These are phyloP conservation scores for Letharia lupina DNA, from an alignment of 495 filamentous ascomycete species.

Conservation along the genomic window DNA sequence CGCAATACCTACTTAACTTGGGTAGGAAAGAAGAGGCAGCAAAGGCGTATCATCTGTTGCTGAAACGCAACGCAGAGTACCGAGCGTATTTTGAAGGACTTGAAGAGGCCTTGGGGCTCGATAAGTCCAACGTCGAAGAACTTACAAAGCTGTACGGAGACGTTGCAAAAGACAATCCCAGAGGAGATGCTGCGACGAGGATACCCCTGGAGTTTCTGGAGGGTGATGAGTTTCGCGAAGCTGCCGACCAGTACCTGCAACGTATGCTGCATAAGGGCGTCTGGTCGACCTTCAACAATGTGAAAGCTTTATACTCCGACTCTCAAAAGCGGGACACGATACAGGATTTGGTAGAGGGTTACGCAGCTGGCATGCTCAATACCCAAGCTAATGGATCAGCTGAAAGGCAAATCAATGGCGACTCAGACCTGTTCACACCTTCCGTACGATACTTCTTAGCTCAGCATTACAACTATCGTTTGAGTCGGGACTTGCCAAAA, in stretches of 20 bases:
- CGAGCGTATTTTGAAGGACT: slow-evolving; percentile 76
- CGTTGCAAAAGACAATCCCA: slow-evolving; percentile 69
- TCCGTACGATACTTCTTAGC: slow-evolving; percentile 86
- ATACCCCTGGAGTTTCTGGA: slow-evolving; percentile 85
- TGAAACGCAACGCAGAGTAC: slow-evolving; percentile 84
- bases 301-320: slow-evolving; percentile 83
- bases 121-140: slow-evolving; percentile 49
- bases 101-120: slow-evolving; percentile 56
- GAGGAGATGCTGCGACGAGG: slow-evolving; percentile 75
- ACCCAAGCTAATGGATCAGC: slow-evolving; percentile 41
- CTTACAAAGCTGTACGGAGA: slow-evolving; percentile 70
- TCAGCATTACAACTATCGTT: slow-evolving; percentile 91
- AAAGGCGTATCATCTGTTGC: slow-evolving; percentile 66
- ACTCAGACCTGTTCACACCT: slow-evolving; percentile 57
- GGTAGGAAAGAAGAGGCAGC: slow-evolving; percentile 72
- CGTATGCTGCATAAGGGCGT: slow-evolving; percentile 93
- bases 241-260: slow-evolving; percentile 72
- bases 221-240: slow-evolving; percentile 71
- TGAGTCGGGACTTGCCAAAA: slow-evolving; percentile 73
- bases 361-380: slow-evolving; percentile 43
- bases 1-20: slow-evolving; percentile 74
- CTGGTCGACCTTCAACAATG: slow-evolving; percentile 89
- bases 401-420: slow-evolving; percentile 42
- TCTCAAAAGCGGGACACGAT: slow-evolving; percentile 65
- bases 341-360: slow-evolving; percentile 69